phyloP scores from a whole-genome alignment of 2,329 filamentous ascomycete genomes.

The Pyrenophora graminea region DNA sequence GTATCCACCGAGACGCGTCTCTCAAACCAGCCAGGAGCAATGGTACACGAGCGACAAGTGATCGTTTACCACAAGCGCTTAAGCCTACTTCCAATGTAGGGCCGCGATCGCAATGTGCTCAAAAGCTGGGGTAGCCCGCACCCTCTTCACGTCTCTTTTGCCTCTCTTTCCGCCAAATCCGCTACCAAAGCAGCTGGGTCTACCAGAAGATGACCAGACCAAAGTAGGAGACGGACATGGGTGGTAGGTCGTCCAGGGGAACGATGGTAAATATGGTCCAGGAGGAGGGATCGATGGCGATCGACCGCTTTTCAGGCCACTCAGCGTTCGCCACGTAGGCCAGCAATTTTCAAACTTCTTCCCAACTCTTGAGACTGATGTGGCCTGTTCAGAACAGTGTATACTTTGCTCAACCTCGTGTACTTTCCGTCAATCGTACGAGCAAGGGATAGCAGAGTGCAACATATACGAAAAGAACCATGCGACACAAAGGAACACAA shows the following conservation, averaged over 20 bases:
- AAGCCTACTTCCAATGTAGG: constrained; percentile 32
- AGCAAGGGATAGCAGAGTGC: constrained; percentile 15
- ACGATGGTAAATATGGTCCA: constrained; percentile 1
- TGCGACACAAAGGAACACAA: constrained; percentile 27
- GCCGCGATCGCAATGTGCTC: constrained; percentile 20
- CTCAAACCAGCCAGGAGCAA: constrained; percentile 24
- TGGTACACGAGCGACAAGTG: constrained; percentile 39
- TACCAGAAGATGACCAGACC: constrained; percentile 8
- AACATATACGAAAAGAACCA: constrained; percentile 23
- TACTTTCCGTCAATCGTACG: constrained; percentile 7
- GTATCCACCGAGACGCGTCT: constrained; percentile 23
- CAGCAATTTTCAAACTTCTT: constrained; percentile 23
- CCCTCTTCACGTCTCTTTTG: constrained; percentile 19
- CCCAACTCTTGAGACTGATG: constrained; percentile 28
- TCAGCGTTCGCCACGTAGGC: constrained; percentile 51
- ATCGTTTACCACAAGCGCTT: constrained; percentile 40
- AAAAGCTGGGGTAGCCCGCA: constrained; percentile 33
- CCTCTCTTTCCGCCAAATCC: not conserved
- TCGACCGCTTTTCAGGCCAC: constrained; percentile 46
- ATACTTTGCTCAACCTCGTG: constrained; percentile 9
- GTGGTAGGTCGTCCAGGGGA: constrained; percentile 20
- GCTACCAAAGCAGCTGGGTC: not conserved
- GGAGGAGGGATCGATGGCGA: constrained; percentile 28
- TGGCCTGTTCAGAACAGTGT: constrained; percentile 15
- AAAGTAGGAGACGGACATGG: constrained; percentile 9